These are phyloP conservation scores for Clonostachys solani DNA, from an alignment of 2,329 filamentous ascomycete genomes.

Conservation along the genomic window DNA sequence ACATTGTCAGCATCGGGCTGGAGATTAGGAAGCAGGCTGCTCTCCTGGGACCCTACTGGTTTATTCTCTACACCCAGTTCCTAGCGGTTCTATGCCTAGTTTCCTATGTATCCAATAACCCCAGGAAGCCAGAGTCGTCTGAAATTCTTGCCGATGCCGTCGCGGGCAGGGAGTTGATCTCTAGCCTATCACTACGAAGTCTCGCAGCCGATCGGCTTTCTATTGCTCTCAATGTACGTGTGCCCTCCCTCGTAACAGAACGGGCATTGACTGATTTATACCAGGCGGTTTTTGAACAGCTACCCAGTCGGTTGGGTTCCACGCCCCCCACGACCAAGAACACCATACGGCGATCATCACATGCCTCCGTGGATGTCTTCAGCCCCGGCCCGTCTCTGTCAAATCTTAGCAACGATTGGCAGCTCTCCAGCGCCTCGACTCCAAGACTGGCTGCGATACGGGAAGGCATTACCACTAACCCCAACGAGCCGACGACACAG, in stretches of 20 bases:
- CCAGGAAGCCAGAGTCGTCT: slow-evolving; percentile 66
- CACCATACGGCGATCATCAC: too few relatives aligned
- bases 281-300: too few relatives aligned
- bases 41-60: slow-evolving; percentile 80
- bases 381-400: too few relatives aligned
- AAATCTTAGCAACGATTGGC: too few relatives aligned
- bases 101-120: slow-evolving; percentile 78
- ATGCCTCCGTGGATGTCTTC: too few relatives aligned
- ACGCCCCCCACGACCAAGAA: too few relatives aligned
- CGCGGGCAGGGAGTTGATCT: slow-evolving; percentile 79
- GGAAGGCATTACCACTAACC: too few relatives aligned
- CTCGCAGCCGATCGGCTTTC: slow-evolving; percentile 87
- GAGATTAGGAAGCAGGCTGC: slow-evolving; percentile 73
- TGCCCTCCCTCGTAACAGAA: not conserved
- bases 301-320: too few relatives aligned
- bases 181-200: slow-evolving; percentile 74
- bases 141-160: slow-evolving; percentile 83
- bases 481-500: too few relatives aligned
- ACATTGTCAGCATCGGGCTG: slow-evolving; percentile 75
- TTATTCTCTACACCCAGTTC: slow-evolving; percentile 82
- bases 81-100: slow-evolving; percentile 76
- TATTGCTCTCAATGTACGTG: slow-evolving; percentile 66
- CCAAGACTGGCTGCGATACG: too few relatives aligned
- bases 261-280: too few relatives aligned
- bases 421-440: too few relatives aligned